phyloP scores from a whole-genome alignment of 331 rosid species.

The Phaseolus coccineus region DNA sequence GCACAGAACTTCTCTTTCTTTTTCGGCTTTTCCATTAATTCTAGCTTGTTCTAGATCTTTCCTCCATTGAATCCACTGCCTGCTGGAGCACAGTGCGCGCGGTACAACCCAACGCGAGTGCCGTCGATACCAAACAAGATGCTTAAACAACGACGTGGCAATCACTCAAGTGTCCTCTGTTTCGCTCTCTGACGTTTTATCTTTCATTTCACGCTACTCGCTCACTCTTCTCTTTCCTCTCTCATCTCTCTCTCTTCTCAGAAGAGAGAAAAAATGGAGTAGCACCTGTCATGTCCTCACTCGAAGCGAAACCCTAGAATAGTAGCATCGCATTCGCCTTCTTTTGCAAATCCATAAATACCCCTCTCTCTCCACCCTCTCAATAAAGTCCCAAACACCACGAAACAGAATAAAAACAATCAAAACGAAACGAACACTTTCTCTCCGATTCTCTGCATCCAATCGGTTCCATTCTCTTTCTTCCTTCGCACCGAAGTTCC shows the following conservation, averaged over 20 bases:
- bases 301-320: conserved; percentile 33
- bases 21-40: not conserved
- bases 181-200: not conserved
- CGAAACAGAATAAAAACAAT: not conserved
- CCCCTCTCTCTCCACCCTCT: not conserved
- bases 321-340: conserved; percentile 16
- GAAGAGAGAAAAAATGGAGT: conserved; percentile 26
- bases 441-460: conserved; percentile 33
- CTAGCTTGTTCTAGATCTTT: not conserved
- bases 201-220: not conserved
- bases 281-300: conserved; percentile 20
- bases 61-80: not conserved
- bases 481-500: conserved; percentile 39
- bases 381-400: not conserved
- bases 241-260: not conserved
- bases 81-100: not conserved
- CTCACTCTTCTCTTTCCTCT: not conserved
- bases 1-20: not conserved
- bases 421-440: not conserved
- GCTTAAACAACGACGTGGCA: not conserved
- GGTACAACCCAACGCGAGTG: not conserved
- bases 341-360: conserved; percentile 29
- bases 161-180: not conserved
- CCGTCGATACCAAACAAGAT: not conserved
- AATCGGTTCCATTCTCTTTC: conserved; percentile 47